phyloP scores from a whole-genome alignment of 495 filamentous ascomycete genomes.

The Alectoria sarmentosa region DNA sequence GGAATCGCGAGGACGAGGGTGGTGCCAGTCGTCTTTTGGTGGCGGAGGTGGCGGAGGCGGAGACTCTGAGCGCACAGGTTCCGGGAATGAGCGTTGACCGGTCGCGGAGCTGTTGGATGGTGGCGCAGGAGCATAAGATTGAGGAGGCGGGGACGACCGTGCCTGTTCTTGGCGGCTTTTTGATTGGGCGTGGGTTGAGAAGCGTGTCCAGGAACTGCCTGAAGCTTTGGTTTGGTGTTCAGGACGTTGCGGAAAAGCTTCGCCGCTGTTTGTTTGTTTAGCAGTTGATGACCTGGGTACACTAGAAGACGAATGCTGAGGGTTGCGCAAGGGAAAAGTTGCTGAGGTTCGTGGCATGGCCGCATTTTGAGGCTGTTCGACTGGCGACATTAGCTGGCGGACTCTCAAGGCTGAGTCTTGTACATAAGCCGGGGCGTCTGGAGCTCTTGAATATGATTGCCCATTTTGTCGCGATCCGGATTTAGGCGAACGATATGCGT shows the following conservation, averaged over 20 bases:
- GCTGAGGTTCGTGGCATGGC: slow-evolving; percentile 20
- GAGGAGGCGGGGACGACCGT: neutral
- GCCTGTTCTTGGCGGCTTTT: slow-evolving; percentile 13
- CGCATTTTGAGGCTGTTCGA: slow-evolving; percentile 14
- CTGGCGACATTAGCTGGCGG: slow-evolving; percentile 15
- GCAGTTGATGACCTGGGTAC: slow-evolving; percentile 4
- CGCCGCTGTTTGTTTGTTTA: neutral
- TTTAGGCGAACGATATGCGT: slow-evolving; percentile 1
- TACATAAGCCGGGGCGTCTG: slow-evolving; percentile 20
- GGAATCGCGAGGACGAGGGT: slow-evolving; percentile 10
- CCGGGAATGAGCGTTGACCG: neutral
- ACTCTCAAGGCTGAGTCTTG: slow-evolving; percentile 16
- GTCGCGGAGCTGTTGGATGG: slow-evolving; percentile 9
- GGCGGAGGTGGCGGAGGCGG: slow-evolving; percentile 27
- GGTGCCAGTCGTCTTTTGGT: slow-evolving; percentile 26
- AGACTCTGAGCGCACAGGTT: slow-evolving; percentile 15
- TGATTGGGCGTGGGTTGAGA: slow-evolving; percentile 16
- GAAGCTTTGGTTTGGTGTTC: slow-evolving; percentile 8
- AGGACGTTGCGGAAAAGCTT: slow-evolving; percentile 1
- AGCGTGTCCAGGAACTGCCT: slow-evolving; percentile 20
- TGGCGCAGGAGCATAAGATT: slow-evolving; percentile 7
- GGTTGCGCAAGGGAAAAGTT: slow-evolving; percentile 8
- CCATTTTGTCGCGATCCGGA: slow-evolving; percentile 3
- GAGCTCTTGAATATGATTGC: slow-evolving; percentile 4
- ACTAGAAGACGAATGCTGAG: slow-evolving; percentile 10